Evolutionary conservation across 2,329 filamentous ascomycete species (phyloP), one percentile per base, ranked within the genome.

Genomic region (Nemania sp.): DNA sequence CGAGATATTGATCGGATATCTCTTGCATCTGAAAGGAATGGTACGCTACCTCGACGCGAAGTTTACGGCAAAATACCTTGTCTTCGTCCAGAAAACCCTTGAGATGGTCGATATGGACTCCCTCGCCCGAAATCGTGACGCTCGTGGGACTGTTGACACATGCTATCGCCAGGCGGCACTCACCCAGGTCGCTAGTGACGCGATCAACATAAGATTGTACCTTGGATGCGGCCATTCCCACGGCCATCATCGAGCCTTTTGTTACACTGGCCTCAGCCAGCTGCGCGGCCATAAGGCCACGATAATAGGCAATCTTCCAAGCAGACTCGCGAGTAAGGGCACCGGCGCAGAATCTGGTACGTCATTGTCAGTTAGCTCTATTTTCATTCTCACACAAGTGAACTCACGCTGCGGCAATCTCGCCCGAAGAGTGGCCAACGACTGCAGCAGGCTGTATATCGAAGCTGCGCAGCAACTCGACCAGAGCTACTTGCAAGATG

Each of bases 21-120:
- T 22, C 8, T 7, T 66, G n/a, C 77, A 81, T 80, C 32, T 78
- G 75, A 15, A 52, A 57, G 7, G 78, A 79, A 53, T 81, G 80
- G 62, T 79, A 81, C 5, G 79, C 79, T 3, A 72, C 67, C 1
- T 65, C 62, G 1, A 79, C 74, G 2, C 70, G 70, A 2, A 81
- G 70, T 35, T 70, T 73, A 3, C 76, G 74, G 0, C 68, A 67
- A 62, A 80, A 79, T 1, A 75, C 57, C 2, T 59, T 58, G 5
- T 73, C 62, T 6, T 67, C 52, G 5, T 75, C 67, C 4, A 79
- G 61, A 7, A 56, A 18, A 3, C 52, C 8, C 13, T 72, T 54
- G 1, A 77, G 27, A 18, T 67, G 61, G 8, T 73, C 59, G 24
- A 79, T 66, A 1, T 70, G 59, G 0, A 32, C 56, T 4, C 66